phyloP scores from a whole-genome alignment of 75 land plant species.

The Pseudotsuga menziesii region DNA sequence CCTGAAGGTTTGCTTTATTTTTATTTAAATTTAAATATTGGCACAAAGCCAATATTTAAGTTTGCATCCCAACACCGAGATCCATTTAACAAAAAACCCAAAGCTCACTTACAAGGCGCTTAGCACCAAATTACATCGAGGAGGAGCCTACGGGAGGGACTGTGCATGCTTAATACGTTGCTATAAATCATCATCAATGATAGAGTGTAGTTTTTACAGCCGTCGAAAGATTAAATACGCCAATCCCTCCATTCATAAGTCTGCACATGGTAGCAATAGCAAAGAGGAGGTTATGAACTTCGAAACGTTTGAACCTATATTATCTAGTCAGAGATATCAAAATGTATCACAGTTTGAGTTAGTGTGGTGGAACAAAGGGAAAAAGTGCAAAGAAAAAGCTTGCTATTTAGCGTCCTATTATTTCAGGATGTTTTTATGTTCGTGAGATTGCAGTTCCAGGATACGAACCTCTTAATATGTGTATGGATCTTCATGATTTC shows the following conservation, averaged over 20 bases:
- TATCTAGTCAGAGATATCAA: constrained; percentile 50
- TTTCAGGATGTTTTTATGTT: constrained; percentile 72
- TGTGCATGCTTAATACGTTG: too few species aligned
- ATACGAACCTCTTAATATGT: constrained; percentile 83
- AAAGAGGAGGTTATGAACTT: constrained; percentile 12
- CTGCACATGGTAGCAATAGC: not conserved
- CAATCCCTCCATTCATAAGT: constrained; percentile 7
- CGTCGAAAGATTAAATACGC: too few species aligned
- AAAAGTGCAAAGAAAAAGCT: constrained; percentile 42
- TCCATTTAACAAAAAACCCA: too few species aligned
- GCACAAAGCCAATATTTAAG: too few species aligned
- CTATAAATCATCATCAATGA: too few species aligned
- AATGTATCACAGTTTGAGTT: constrained; percentile 63
- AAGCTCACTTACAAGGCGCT: too few species aligned
- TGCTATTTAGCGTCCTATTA: constrained; percentile 91
- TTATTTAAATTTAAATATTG: too few species aligned
- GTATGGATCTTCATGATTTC: constrained; percentile 51
- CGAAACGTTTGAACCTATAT: constrained; percentile 23
- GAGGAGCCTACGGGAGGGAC: too few species aligned
- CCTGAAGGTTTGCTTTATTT: too few species aligned
- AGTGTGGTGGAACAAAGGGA: constrained; percentile 93
- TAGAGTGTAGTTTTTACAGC: too few species aligned
- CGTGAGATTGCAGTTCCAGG: constrained; percentile 92
- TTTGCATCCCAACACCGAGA: too few species aligned
- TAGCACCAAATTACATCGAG: too few species aligned